A percentile compares a stretch with the other conserved stretches of the same genome.
These are phyloP conservation scores for Pseudonitzschia pungens DNA, from an alignment of 108 stramenopile species.

Conservation along the genomic window DNA sequence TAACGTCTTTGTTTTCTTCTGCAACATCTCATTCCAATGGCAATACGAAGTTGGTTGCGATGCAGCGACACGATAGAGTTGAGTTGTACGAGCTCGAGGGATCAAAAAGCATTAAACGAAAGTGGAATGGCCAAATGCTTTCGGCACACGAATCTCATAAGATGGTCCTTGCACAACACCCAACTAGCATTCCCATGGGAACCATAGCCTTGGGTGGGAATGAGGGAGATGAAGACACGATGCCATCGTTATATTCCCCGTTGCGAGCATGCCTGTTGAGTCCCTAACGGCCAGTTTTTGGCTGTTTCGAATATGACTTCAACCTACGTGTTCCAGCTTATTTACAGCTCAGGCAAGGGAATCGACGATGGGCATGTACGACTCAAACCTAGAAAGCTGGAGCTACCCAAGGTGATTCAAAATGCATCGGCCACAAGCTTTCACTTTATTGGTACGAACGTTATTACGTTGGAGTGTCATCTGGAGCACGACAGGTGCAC, in stretches of 20 bases:
- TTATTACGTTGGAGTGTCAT: conserved; percentile 24
- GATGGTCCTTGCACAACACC: background rate
- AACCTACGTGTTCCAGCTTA: conserved; percentile 16
- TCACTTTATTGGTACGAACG: conserved; percentile 7
- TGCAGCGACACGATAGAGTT: conserved; percentile 53
- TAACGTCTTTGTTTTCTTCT: conserved; percentile 48
- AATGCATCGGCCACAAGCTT: conserved; percentile 16
- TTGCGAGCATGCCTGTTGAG: conserved; percentile 24
- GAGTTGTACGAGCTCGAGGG: conserved; percentile 59
- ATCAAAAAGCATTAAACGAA: background rate
- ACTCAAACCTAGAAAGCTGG: conserved; percentile 21
- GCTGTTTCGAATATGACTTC: conserved; percentile 24
- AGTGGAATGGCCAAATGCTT: background rate
- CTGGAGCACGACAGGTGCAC: background rate
- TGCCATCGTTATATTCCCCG: conserved; percentile 8
- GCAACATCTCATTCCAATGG: conserved; percentile 22
- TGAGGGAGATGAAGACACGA: background rate
- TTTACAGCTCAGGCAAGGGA: background rate
- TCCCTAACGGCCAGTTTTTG: conserved; percentile 31
- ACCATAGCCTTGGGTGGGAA: conserved; percentile 6
- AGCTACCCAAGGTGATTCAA: conserved; percentile 20
- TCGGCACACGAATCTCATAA: background rate
- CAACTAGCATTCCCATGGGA: conserved; percentile 10
- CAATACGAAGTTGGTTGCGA: conserved; percentile 44
- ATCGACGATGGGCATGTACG: background rate